A percentile compares a stretch with the other conserved stretches of the same genome.
These are phyloP conservation scores for Aaosphaeria pasadenensis DNA, from an alignment of 2,329 filamentous ascomycete genomes.

Conservation along the genomic window DNA sequence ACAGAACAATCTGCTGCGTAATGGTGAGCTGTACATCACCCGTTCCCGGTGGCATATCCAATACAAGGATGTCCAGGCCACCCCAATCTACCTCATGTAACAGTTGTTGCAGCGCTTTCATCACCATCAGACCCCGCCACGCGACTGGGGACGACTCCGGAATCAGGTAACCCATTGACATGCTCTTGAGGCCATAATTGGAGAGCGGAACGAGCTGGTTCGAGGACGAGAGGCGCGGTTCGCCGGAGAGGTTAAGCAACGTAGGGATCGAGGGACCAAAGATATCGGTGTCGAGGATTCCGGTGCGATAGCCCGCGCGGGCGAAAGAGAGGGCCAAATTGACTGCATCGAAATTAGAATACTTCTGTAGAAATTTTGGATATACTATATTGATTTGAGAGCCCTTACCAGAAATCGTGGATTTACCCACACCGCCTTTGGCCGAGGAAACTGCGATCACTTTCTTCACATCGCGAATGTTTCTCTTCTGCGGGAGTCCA, in stretches of 20 bases:
- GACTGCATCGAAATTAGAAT: constrained; percentile 30
- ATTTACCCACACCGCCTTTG: constrained; percentile 98
- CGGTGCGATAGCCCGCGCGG: constrained; percentile 73
- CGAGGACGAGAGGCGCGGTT: constrained; percentile 69
- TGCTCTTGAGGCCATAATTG: constrained; percentile 94
- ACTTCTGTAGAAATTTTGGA: not conserved
- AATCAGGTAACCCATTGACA: constrained; percentile 97
- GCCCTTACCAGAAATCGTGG: constrained; percentile 73
- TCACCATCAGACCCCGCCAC: constrained; percentile 96
- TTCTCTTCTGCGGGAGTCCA: constrained; percentile 75
- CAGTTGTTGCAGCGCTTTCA: constrained; percentile 93
- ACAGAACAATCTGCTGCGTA: constrained; percentile 86
- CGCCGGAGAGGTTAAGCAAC: constrained; percentile 75
- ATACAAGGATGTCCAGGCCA: constrained; percentile 78
- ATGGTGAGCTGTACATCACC: constrained; percentile 97
- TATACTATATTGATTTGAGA: constrained; percentile 4
- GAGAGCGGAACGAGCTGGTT: constrained; percentile 83
- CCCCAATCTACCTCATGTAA: constrained; percentile 96
- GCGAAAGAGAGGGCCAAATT: constrained; percentile 89
- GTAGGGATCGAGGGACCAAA: constrained; percentile 95
- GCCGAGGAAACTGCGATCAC: constrained; percentile 97
- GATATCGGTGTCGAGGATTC: constrained; percentile 93
- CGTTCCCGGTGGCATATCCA: constrained; percentile 91
- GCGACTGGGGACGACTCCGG: constrained; percentile 78
- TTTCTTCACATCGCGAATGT: constrained; percentile 80